Percentiles rank a stretch among this genome's conserved stretches.
These are phyloP conservation scores for Atkinsonella hypoxylon DNA, from an alignment of 2,329 filamentous ascomycete genomes.

Conservation along the genomic window DNA sequence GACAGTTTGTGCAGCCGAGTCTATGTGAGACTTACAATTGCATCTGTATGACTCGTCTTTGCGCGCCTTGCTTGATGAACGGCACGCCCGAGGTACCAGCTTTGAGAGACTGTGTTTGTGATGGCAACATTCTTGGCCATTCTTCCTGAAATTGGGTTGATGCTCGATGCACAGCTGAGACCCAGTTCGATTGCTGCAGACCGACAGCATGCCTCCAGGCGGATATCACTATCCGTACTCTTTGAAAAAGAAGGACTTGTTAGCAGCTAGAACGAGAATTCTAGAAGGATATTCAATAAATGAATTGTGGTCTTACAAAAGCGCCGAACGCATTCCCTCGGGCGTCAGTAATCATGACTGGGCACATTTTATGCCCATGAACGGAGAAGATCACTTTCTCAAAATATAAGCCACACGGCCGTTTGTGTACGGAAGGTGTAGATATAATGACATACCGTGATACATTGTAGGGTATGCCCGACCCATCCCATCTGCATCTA, in stretches of 20 bases:
- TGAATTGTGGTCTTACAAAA: conserved; percentile 12
- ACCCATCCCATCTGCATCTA: conserved; percentile 27
- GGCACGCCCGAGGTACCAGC: conserved; percentile 22
- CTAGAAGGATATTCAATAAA: background rate
- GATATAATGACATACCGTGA: conserved; percentile 14
- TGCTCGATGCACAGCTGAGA: conserved; percentile 24
- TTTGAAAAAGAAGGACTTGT: conserved; percentile 6
- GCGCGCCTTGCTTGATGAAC: conserved; percentile 18
- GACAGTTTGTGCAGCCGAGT: too few relatives aligned
- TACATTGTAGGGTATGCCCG: conserved; percentile 27
- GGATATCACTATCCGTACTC: conserved; percentile 21
- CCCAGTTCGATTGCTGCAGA: conserved; percentile 26
- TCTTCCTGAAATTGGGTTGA: conserved; percentile 19
- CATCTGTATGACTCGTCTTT: conserved; percentile 18
- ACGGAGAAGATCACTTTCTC: conserved; percentile 24
- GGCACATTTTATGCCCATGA: conserved; percentile 23
- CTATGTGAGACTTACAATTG: conserved; percentile 12
- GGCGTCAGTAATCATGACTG: conserved; percentile 25
- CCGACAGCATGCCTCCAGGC: conserved; percentile 24
- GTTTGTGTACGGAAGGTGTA: too few relatives aligned
- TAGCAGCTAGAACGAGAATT: background rate
- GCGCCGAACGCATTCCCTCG: conserved; percentile 23
- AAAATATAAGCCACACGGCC: too few relatives aligned
- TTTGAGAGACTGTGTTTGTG: conserved; percentile 20
- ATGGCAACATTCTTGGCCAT: conserved; percentile 2